Evolutionary conservation across 768 basidiomycete genomes (phyloP).

Genomic region (Termitomyces sp.): DNA sequence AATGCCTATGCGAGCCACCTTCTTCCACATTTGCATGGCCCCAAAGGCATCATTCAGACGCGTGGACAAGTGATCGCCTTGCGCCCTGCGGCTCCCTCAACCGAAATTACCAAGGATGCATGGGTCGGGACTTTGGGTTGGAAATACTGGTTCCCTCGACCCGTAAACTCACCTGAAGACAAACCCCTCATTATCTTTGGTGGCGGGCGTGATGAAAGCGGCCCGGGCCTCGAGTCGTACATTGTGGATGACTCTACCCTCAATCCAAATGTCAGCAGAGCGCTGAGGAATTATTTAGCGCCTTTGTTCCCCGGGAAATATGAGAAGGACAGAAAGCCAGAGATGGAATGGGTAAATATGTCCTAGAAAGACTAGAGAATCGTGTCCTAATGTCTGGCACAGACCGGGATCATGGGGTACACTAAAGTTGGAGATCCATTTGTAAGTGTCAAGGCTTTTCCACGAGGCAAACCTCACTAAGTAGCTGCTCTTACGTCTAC

Average conservation of each 20-base stretch:
- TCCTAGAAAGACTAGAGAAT: neutral
- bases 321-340: constrained; percentile 42
- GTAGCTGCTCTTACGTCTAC: constrained; percentile 14
- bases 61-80: constrained; percentile 62
- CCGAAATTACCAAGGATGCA: constrained; percentile 34
- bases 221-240: constrained; percentile 42
- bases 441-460: constrained; percentile 32
- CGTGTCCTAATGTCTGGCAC: neutral
- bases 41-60: constrained; percentile 55
- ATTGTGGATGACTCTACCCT: constrained; percentile 53
- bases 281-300: constrained; percentile 57
- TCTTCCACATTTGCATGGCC: constrained; percentile 59
- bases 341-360: constrained; percentile 77
- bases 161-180: constrained; percentile 25
- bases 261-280: constrained; percentile 39
- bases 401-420: constrained; percentile 85
- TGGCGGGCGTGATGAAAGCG: constrained; percentile 49
- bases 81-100: constrained; percentile 28
- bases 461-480: too few species aligned
- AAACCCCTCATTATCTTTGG: constrained; percentile 67
- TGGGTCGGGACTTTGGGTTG: constrained; percentile 49
- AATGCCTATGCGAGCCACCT: constrained; percentile 80
- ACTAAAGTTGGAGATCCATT: constrained; percentile 60
- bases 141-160: constrained; percentile 85
- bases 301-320: constrained; percentile 50